Conservation (phyloP, 2,329 filamentous ascomycete species). For the Chaetomium sp. region DNA sequence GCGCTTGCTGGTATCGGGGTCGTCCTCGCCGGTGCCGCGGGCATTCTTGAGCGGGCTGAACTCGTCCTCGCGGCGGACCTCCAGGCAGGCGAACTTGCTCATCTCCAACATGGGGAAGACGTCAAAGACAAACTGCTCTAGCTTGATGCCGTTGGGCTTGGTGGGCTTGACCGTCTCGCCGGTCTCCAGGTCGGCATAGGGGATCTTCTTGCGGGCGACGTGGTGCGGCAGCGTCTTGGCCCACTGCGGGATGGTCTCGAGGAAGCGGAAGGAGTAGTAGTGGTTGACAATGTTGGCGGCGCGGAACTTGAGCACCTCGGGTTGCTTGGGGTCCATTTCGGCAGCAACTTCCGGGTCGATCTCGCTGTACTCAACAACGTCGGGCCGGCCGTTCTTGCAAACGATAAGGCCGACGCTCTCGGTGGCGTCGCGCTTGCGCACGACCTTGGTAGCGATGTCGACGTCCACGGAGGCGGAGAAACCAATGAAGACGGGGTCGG, state of each 20-base stretch:
- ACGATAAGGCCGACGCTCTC: constrained; percentile 95
- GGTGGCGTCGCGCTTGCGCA: constrained; percentile 94
- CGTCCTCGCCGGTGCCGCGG: constrained; percentile 82
- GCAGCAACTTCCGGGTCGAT: constrained; percentile 88
- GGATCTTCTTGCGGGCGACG: constrained; percentile 98
- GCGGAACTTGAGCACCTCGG: constrained; percentile 86
- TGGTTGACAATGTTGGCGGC: constrained; percentile 99
- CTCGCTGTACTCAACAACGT: constrained; percentile 98
- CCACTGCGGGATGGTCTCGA: constrained; percentile 88
- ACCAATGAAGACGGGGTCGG: constrained; percentile 92
- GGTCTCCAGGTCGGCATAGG: constrained; percentile 72
- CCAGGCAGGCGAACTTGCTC: constrained; percentile 89
- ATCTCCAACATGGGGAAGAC: constrained; percentile 89
- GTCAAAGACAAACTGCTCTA: constrained; percentile 99
- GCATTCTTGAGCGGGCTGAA: constrained; percentile 97
- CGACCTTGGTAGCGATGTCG: constrained; percentile 98
- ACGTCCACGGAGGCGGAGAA: constrained; percentile 87
- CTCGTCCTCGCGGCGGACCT: constrained; percentile 95
- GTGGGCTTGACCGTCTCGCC: constrained; percentile 85
- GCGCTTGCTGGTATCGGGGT: constrained; percentile 86
- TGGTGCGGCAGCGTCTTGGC: constrained; percentile 87
- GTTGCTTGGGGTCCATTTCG: constrained; percentile 79
- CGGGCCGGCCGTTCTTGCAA: constrained; percentile 91
- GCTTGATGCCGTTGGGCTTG: constrained; percentile 96
- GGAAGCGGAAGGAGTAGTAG: constrained; percentile 95